Evolutionary conservation across 2,329 filamentous ascomycete genomes (phyloP).

Genomic region (Colletotrichum sp.): DNA sequence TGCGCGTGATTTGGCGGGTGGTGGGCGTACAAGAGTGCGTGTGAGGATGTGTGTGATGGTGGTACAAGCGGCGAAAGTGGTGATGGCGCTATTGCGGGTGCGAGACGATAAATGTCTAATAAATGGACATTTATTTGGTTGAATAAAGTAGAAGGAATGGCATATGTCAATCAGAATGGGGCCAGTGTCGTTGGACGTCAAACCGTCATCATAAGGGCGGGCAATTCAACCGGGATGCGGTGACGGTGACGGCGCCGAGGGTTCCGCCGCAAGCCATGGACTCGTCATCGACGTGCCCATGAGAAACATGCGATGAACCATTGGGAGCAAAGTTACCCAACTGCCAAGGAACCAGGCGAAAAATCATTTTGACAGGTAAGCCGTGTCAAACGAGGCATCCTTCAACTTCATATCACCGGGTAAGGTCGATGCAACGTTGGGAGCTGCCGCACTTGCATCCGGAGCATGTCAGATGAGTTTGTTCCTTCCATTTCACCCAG

Average conservation of each 20-base stretch:
- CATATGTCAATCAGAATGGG: neutral
- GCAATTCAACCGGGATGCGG: neutral
- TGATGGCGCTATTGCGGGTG: neutral
- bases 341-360: neutral
- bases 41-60: neutral
- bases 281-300: constrained; percentile 9
- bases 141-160: neutral
- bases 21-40: neutral
- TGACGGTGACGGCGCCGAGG: neutral
- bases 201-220: neutral
- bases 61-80: neutral
- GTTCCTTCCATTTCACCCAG: neutral
- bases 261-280: neutral
- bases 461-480: neutral
- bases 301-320: neutral
- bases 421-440: neutral
- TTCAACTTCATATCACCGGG: neutral
- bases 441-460: neutral
- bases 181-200: neutral
- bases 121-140: neutral
- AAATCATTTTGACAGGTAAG: neutral
- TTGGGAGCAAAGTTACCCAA: neutral
- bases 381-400: neutral
- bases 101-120: neutral
- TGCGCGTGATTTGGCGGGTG: neutral